phyloP scores from a whole-genome alignment of 768 basidiomycete species.

The Candolleomyces eurysporus region DNA sequence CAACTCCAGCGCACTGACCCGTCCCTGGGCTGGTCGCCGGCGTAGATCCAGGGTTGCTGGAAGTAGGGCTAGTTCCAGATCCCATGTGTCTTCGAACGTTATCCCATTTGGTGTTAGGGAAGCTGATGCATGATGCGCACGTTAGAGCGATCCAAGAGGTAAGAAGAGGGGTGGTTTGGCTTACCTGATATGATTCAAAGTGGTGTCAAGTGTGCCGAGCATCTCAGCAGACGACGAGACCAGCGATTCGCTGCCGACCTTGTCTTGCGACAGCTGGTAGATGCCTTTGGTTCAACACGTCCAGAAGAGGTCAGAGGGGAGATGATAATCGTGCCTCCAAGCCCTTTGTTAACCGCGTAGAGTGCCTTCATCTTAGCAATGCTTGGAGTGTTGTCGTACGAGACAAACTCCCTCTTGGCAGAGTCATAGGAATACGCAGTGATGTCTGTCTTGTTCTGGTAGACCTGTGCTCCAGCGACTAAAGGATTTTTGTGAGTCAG shows the following conservation, averaged over 20 bases:
- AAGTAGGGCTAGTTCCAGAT: conserved; percentile 19
- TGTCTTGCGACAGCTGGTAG: conserved; percentile 55
- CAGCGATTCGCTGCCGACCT: conserved; percentile 55
- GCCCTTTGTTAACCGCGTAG: conserved; percentile 57
- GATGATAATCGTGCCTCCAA: conserved; percentile 57
- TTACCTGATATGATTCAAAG: conserved; percentile 63
- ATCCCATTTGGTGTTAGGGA: conserved; percentile 68
- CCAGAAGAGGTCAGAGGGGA: neutral
- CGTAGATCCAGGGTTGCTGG: conserved; percentile 16
- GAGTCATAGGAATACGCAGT: conserved; percentile 78
- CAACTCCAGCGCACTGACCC: conserved; percentile 39
- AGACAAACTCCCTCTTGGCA: conserved; percentile 63
- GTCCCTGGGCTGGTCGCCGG: conserved; percentile 19
- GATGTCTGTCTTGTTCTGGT: conserved; percentile 67
- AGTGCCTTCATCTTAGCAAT: conserved; percentile 65
- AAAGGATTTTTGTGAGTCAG: neutral
- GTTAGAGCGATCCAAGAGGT: neutral
- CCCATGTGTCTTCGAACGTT: conserved; percentile 69
- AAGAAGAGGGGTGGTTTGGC: neutral
- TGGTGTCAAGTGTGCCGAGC: conserved; percentile 57
- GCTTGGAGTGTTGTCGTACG: conserved; percentile 70
- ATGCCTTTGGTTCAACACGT: neutral
- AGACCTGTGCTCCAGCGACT: conserved; percentile 56
- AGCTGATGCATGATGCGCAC: conserved; percentile 33
- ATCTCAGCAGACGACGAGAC: conserved; percentile 46